Percentiles rank a stretch among this genome's conserved stretches.
phyloP scores from a whole-genome alignment of 129 eudicot genomes.

The Saussurea involucrata region DNA sequence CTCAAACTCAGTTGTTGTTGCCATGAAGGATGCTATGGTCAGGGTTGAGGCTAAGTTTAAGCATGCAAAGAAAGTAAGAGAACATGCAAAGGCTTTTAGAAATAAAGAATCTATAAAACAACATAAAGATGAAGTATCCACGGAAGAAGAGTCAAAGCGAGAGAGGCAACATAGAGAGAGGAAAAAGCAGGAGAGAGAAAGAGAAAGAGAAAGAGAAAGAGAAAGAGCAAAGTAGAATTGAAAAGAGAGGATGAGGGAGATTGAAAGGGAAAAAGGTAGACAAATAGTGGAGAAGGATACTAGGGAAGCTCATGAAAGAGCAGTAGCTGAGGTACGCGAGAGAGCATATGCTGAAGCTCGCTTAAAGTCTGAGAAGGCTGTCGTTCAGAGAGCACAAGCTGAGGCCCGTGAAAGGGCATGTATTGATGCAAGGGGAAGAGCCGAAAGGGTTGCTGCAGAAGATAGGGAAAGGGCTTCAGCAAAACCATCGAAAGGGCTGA shows the following conservation, averaged over 20 bases:
- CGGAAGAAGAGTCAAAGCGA: slow-evolving; percentile 37
- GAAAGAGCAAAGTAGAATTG: slow-evolving; percentile 60
- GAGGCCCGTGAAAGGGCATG: slow-evolving; percentile 99
- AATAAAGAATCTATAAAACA: slow-evolving; percentile 53
- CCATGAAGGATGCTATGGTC: slow-evolving; percentile 98
- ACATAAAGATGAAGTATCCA: slow-evolving; percentile 51
- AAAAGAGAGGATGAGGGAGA: slow-evolving; percentile 54
- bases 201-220: slow-evolving; percentile 66
- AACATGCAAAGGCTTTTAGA: slow-evolving; percentile 73
- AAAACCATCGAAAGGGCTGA: slow-evolving; percentile 46
- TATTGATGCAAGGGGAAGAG: slow-evolving; percentile 80
- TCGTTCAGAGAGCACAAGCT: slow-evolving; percentile 93
- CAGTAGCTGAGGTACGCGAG: slow-evolving; percentile 64
- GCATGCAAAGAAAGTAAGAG: slow-evolving; percentile 88
- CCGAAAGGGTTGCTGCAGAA: slow-evolving; percentile 90
- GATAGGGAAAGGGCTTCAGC: slow-evolving; percentile 71
- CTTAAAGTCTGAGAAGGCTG: slow-evolving; percentile 64
- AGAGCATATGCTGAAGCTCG: slow-evolving; percentile 82
- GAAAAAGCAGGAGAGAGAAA: slow-evolving; percentile 73
- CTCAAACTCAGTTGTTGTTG: slow-evolving; percentile 77
- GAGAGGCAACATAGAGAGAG: slow-evolving; percentile 55
- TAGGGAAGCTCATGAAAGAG: slow-evolving; percentile 90
- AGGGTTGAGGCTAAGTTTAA: slow-evolving; percentile 91
- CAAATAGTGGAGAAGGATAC: slow-evolving; percentile 94
- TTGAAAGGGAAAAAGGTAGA: slow-evolving; percentile 66